These are phyloP conservation scores for Hyphopichia wangnamkhiaoensis DNA, from an alignment of 1,139 yeast genomes.

Conservation along the genomic window DNA sequence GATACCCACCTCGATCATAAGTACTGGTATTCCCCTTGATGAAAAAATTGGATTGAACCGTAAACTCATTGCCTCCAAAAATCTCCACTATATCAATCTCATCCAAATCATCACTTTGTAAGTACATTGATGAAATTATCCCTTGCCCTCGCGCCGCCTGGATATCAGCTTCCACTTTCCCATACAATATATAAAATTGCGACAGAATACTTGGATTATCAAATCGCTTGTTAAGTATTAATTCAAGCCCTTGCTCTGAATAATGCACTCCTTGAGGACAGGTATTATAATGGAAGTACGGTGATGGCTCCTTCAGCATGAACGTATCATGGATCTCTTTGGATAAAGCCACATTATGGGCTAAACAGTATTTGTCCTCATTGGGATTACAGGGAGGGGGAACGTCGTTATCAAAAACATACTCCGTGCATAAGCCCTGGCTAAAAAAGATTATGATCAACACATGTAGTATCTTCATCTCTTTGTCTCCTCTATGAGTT, in stretches of 20 bases:
- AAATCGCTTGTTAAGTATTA: constrained; percentile 25
- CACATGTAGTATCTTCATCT: too few relatives aligned
- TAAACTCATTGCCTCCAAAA: constrained; percentile 38
- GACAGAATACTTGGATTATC: constrained; percentile 44
- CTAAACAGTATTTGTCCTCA: constrained; percentile 22
- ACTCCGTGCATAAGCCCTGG: too few relatives aligned
- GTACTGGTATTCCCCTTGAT: constrained; percentile 45
- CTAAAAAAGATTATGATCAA: too few relatives aligned
- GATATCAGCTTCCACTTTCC: constrained; percentile 43
- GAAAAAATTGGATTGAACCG: constrained; percentile 45
- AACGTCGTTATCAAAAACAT: too few relatives aligned
- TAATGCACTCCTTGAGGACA: constrained; percentile 11
- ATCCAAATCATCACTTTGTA: constrained; percentile 50
- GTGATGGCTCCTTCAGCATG: constrained; percentile 9
- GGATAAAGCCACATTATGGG: constrained; percentile 22
- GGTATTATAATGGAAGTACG: constrained; percentile 6
- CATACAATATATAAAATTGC: constrained; percentile 39
- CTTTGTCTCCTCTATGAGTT: not conserved
- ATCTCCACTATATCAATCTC: constrained; percentile 49
- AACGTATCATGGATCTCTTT: constrained; percentile 16
- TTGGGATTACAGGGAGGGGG: constrained; percentile 25
- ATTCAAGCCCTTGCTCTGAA: constrained; percentile 12
- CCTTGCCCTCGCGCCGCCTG: constrained; percentile 42
- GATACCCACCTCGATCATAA: constrained; percentile 43
- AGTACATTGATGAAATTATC: constrained; percentile 44